Base-by-base conservation (phyloP, 2,329 filamentous ascomycete genomes). In the Pyrenophora seminiperda region DNA sequence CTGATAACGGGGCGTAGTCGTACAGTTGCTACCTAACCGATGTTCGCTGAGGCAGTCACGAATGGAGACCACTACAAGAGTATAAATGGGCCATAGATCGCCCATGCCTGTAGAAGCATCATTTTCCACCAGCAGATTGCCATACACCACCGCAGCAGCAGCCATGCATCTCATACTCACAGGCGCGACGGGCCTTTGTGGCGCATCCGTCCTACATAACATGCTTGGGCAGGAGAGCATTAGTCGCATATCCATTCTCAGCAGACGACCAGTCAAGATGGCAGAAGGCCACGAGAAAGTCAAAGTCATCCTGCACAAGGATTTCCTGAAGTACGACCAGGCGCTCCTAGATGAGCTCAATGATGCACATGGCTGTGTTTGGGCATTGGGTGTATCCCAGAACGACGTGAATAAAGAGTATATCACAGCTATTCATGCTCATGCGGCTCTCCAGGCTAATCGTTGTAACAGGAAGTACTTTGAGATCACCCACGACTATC, bases 351-450 rank as follows among this genome's bases (percentile, higher is more conserved):
- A 74, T 3, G 76, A 86, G 64, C 76, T 92, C 0, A 77, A 79
- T 43, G 87, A 83, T 17, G 88, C 88, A 0, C 75, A 80, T 6
- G 88, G 85, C 2, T 88, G 84, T 51, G 85, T 91, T 1, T 92
- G 89, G 89, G 88, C 89, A 0, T 76, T 87, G 66, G 88, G 89
- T 0, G 83, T 86, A 39, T 84, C 81, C 53, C 81, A 85, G 62
- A 83, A 70, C 9, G 73, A 79, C 32, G 86, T 89, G 6, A 66
- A 66, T 48, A 83, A 82, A 53, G 82, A 86, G 80, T 86, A 63
- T 53, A 79, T 65, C 50, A 17, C 20, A 5, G 18, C 18, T 13
- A 29, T 9, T 11, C 17, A 18, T 11, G 29, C 30, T 22, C 17
- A 22, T n/a, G 18, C 18, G 13, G 11, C 14, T 20, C 11, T 29